Evolutionary conservation across 192 early-diverging fungal genomes (phyloP), one percentile per base, ranked within the genome.

Genomic region (Rhizoclosmatium globosum): DNA sequence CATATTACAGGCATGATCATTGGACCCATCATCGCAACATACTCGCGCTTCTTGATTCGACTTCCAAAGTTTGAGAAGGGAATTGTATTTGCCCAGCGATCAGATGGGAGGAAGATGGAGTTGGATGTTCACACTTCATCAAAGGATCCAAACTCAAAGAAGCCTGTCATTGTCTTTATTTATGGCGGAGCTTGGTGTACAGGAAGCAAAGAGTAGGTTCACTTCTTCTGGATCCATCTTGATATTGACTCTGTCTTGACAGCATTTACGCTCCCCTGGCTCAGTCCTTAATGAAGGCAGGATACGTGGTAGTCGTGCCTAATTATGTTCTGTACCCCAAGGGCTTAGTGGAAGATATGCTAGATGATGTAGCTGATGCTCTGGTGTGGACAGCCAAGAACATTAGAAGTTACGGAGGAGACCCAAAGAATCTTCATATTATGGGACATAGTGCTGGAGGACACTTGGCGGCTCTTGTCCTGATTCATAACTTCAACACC

Each of bases 361-460:
- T 86, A 3, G 45, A 43, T 23, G 86, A 87, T 60, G 70, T 87
- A 3, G 47, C 77, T 15, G 23, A 47, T 39, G 81, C 77, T 2
- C 43, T 87, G 0, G 45, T 57, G 3, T 87, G 86, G 86, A 73
- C 79, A 1, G 45, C 77, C 11, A 21, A 68, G 13, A 71, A 87
- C 67, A 74, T 87, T 43, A 41, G 56, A 17, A 4, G 31, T 11
- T 86, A 86, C 65, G 86, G 78, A 2, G 84, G 84, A 11, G 72
- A 82, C 58, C 57, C 74, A 4, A 38, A 41, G 21, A 60, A 87
- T 11, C 84, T 87, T 66, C 45, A 57, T 47, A 44, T 86, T 42
- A 82, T 87, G 81, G 84, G 86, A 3, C 82, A 86, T 62, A 57
- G 68, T 23, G 86, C 84, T 3, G 86, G 86, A 42, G 84, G 82